phyloP scores from a whole-genome alignment of 1,284 basidiomycete genomes.

The Pseudozyma hubeiensis region DNA sequence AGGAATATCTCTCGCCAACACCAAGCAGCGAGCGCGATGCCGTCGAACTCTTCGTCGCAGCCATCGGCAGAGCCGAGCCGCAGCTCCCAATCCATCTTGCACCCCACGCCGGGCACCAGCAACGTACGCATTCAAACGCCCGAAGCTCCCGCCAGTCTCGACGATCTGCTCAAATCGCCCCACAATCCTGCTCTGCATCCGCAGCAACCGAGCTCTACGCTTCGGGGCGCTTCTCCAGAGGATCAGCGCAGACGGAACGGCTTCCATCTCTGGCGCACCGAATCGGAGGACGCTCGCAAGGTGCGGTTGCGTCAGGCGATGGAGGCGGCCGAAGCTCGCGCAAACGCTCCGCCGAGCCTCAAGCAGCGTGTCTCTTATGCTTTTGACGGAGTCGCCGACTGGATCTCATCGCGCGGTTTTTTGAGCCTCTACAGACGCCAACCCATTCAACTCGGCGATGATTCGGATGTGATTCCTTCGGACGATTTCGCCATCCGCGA shows the following conservation, averaged over 20 bases:
- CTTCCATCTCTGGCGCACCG: conserved; percentile 58
- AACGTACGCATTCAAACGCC: conserved; percentile 34
- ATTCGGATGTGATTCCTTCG: neutral
- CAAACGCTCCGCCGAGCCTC: conserved; percentile 12
- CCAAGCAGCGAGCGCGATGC: conserved; percentile 7
- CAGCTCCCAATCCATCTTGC: conserved; percentile 19
- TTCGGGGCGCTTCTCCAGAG: conserved; percentile 24
- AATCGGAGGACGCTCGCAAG: conserved; percentile 41
- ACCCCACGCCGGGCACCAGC: neutral
- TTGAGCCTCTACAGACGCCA: conserved; percentile 31
- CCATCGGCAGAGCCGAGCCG: conserved; percentile 10
- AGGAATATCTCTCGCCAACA: too few relatives aligned
- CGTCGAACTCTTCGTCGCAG: conserved; percentile 11
- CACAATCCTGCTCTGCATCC: conserved; percentile 30
- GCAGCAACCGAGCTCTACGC: conserved; percentile 21
- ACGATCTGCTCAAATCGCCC: conserved; percentile 45
- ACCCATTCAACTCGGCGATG: conserved; percentile 11
- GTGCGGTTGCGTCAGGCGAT: conserved; percentile 26
- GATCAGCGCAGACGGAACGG: conserved; percentile 49
- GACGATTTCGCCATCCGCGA: conserved; percentile 5
- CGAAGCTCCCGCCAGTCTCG: conserved; percentile 41
- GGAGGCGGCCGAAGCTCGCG: conserved; percentile 16
- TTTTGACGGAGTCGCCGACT: neutral
- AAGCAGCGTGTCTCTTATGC: neutral
- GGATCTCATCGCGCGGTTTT: conserved; percentile 1